Conservation (phyloP, 345 rosid species). For the Cardamine occulta region DNA sequence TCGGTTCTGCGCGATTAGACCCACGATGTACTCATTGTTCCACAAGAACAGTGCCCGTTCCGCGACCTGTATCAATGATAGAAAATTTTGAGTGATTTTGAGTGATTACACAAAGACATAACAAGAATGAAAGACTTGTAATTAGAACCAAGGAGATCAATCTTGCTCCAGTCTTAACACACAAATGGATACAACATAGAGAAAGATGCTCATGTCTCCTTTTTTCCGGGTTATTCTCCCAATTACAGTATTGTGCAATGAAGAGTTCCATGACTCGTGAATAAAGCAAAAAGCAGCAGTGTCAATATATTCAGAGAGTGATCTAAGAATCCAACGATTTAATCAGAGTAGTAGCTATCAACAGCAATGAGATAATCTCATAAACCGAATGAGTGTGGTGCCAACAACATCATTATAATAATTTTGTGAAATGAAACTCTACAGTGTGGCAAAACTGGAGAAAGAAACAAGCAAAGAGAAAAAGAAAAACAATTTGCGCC, state of each 20-base stretch:
- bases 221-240: not conserved
- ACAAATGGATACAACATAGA: conserved; percentile 13
- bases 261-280: not conserved
- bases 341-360: not conserved
- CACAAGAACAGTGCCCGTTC: conserved; percentile 84
- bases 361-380: not conserved
- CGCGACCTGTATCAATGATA: conserved; percentile 58
- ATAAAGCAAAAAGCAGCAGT: conserved; percentile 10
- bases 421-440: conserved; percentile 9
- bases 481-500: not conserved
- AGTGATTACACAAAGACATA: not conserved
- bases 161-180: conserved; percentile 13
- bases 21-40: conserved; percentile 90
- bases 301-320: not conserved
- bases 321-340: conserved; percentile 24
- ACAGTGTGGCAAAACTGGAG: conserved; percentile 1
- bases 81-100: not conserved
- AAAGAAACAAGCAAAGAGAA: conserved; percentile 17
- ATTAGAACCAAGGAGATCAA: conserved; percentile 3
- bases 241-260: conserved; percentile 3
- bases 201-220: conserved; percentile 4
- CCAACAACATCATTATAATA: conserved; percentile 1
- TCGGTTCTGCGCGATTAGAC: conserved; percentile 75
- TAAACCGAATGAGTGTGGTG: not conserved
- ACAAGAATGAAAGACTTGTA: not conserved